Percentiles rank a stretch among this genome's conserved stretches.
phyloP scores from a whole-genome alignment of 495 filamentous ascomycete genomes.

The Sordaria brevicollis region DNA sequence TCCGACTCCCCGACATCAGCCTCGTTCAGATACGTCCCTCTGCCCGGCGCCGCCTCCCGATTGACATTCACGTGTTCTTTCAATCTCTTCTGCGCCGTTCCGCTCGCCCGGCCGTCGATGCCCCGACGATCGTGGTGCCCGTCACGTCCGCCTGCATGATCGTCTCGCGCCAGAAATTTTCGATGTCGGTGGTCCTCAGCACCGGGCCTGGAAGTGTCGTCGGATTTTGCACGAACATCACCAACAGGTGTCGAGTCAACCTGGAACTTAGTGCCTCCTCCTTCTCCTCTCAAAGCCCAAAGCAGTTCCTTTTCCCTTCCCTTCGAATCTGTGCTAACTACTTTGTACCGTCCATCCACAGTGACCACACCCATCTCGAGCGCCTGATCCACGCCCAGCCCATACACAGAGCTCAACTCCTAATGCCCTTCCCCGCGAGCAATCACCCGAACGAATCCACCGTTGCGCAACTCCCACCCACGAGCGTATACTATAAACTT shows the following conservation, averaged over 20 bases:
- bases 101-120: slow-evolving; percentile 12
- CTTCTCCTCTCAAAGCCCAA: slow-evolving; percentile 44
- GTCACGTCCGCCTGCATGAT: slow-evolving; percentile 45
- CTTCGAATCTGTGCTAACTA: slow-evolving; percentile 28
- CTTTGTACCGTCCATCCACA: slow-evolving; percentile 28
- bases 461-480: slow-evolving; percentile 23
- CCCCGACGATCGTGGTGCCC: slow-evolving; percentile 10
- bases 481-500: slow-evolving; percentile 26
- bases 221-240: slow-evolving; percentile 9
- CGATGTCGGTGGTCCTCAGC: no score
- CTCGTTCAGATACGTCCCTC: slow-evolving; percentile 38
- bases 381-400: slow-evolving; percentile 39
- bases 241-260: no score
- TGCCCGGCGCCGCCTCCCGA: slow-evolving; percentile 19
- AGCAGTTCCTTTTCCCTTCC: slow-evolving; percentile 37
- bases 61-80: slow-evolving; percentile 19
- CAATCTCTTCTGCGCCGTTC: slow-evolving; percentile 12
- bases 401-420: slow-evolving; percentile 31
- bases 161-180: slow-evolving; percentile 42
- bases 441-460: slow-evolving; percentile 35
- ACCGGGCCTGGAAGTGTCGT: slow-evolving; percentile 9
- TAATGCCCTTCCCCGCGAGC: slow-evolving; percentile 36
- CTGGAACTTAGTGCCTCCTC: slow-evolving; percentile 34
- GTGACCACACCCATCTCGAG: slow-evolving; percentile 37
- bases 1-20: slow-evolving; percentile 45